Evolutionary conservation across 345 rosid species (phyloP).

Genomic region (Streptanthus diversifolius): DNA sequence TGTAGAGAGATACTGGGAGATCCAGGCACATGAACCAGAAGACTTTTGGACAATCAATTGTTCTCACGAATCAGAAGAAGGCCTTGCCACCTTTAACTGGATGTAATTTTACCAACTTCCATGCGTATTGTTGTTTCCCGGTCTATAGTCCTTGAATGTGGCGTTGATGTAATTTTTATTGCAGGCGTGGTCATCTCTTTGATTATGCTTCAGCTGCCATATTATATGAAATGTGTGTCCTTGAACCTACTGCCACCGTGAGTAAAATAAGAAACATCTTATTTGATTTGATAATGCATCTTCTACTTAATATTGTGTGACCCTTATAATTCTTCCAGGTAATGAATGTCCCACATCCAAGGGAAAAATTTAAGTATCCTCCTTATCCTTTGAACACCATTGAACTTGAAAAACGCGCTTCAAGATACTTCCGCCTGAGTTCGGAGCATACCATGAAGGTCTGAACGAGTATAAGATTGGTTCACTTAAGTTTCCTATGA

Average conservation of each 20-base stretch:
- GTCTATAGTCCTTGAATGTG: slow-evolving; percentile 8
- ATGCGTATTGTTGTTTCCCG: slow-evolving; percentile 5
- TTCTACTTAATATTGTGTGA: slow-evolving; percentile 9
- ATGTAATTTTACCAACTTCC: slow-evolving; percentile 46
- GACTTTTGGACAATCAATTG: slow-evolving; percentile 92
- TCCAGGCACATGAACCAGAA: slow-evolving; percentile 94
- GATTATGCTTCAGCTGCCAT: slow-evolving; percentile 73
- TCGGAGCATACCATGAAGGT: slow-evolving; percentile 98
- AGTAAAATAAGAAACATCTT: slow-evolving; percentile 37
- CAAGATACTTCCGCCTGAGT: slow-evolving; percentile 88
- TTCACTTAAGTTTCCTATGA: neutral
- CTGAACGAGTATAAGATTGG: neutral
- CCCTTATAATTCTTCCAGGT: slow-evolving; percentile 48
- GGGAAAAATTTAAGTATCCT: slow-evolving; percentile 78
- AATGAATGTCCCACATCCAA: slow-evolving; percentile 62
- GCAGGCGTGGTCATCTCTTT: slow-evolving; percentile 95
- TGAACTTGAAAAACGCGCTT: slow-evolving; percentile 97
- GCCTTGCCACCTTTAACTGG: slow-evolving; percentile 77
- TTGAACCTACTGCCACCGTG: slow-evolving; percentile 84
- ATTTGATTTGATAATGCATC: slow-evolving; percentile 10
- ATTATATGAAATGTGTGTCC: slow-evolving; percentile 89
- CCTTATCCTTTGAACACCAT: slow-evolving; percentile 93
- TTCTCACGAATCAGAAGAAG: slow-evolving; percentile 75
- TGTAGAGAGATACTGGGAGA: slow-evolving; percentile 94
- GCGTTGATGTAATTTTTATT: slow-evolving; percentile 23